phyloP scores from a whole-genome alignment of 345 rosid species.

The rapeseed (Brassica napus) region Da-Ae NC_063436.1:1770001-1770500 shows the following conservation, averaged over 20 bases:
- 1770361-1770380: background rate
- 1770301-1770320: background rate
- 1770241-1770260: background rate
- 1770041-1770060: background rate
- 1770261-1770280: background rate
- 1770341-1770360: background rate
- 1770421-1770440: slow-evolving; percentile 39
- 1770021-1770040: background rate
- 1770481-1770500: background rate
- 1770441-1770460: slow-evolving; percentile 37
- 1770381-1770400: background rate
- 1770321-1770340: background rate
- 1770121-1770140: background rate
- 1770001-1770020: background rate
- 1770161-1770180: background rate
- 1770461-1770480: slow-evolving; percentile 18
- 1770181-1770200: background rate
- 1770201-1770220: background rate
- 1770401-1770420: slow-evolving; percentile 7
- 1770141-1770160: slow-evolving; percentile 4
- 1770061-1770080: background rate
- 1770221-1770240: background rate
- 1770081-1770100: background rate
- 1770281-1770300: background rate
- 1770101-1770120: background rate